These are phyloP conservation scores for Auricularia cornea DNA, from an alignment of 768 basidiomycete species.

Conservation along the genomic window DNA sequence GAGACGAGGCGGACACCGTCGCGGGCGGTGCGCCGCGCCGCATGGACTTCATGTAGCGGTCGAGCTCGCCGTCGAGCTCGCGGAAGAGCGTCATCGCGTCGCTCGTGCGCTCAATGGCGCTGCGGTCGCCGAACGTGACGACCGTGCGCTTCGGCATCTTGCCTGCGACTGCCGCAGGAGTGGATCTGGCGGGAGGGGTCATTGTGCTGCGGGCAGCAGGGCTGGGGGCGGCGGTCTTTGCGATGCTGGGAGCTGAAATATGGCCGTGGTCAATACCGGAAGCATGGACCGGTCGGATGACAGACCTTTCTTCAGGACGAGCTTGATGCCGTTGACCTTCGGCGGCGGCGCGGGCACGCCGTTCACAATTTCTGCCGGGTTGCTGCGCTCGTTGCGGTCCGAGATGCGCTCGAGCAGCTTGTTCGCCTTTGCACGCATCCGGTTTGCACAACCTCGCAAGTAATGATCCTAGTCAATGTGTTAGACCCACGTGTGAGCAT, in stretches of 20 bases:
- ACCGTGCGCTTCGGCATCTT: slow-evolving; percentile 26
- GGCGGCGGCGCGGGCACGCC: slow-evolving; percentile 7
- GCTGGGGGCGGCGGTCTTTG: neutral
- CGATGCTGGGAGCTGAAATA: slow-evolving; percentile 1
- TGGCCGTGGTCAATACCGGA: neutral
- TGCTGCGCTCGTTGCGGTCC: slow-evolving; percentile 74
- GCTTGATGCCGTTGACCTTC: slow-evolving; percentile 33
- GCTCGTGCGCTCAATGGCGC: slow-evolving; percentile 60
- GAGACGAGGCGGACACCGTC: neutral
- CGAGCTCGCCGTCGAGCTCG: slow-evolving; percentile 48
- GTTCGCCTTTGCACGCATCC: slow-evolving; percentile 78
- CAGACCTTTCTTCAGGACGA: slow-evolving; percentile 20
- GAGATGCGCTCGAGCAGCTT: slow-evolving; percentile 81
- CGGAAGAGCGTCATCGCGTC: slow-evolving; percentile 65
- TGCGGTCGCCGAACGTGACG: slow-evolving; percentile 53
- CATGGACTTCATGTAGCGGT: slow-evolving; percentile 15
- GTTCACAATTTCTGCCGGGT: slow-evolving; percentile 33
- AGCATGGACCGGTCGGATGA: neutral
- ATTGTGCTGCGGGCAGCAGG: slow-evolving; percentile 10
- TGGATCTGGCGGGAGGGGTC: slow-evolving; percentile 13
- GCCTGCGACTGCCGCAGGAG: slow-evolving; percentile 11
- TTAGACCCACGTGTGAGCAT: neutral
- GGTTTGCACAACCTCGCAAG: slow-evolving; percentile 69
- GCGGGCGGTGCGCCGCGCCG: neutral
- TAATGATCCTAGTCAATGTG: slow-evolving; percentile 63